Evolutionary conservation across 495 filamentous ascomycete genomes (phyloP).

Genomic region (Hypoxylon trugodes): DNA sequence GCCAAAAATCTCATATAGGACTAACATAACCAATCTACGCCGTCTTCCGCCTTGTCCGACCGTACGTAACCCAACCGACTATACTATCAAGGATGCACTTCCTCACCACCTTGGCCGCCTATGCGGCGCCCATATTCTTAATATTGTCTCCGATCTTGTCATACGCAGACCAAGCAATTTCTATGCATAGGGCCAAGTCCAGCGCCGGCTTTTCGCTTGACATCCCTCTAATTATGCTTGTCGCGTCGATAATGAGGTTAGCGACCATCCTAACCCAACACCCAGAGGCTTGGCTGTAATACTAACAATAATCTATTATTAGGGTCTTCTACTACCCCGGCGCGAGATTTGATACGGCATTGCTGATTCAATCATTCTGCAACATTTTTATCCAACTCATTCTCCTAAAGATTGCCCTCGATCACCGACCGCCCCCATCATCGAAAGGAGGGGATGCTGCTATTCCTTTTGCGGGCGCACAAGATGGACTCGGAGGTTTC

Average conservation of each 20-base stretch:
- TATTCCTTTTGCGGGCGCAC: conserved; percentile 63
- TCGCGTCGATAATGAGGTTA: conserved; percentile 89
- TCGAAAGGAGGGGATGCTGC: conserved; percentile 64
- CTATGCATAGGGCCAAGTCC: conserved; percentile 80
- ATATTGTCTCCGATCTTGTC: conserved; percentile 84
- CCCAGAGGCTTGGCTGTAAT: background rate
- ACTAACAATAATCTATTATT: conserved; percentile 22
- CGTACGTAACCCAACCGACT: background rate
- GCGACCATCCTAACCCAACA: conserved; percentile 29
- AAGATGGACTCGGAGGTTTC: conserved; percentile 59
- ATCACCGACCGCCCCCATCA: conserved; percentile 75
- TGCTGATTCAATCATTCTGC: conserved; percentile 85
- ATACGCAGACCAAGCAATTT: conserved; percentile 90
- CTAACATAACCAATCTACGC: conserved; percentile 8
- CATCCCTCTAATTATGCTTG: conserved; percentile 97
- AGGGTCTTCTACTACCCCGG: conserved; percentile 96
- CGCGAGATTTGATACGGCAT: conserved; percentile 78
- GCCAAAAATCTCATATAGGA: conserved; percentile 2
- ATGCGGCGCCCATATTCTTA: conserved; percentile 67
- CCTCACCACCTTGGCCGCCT: conserved; percentile 55
- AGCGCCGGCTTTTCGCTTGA: conserved; percentile 88
- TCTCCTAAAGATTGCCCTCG: conserved; percentile 88
- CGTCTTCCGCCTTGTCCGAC: conserved; percentile 13
- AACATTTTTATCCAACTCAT: conserved; percentile 86
- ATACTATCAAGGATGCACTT: conserved; percentile 46